Percentiles rank a stretch among this genome's conserved stretches.
Conservation (phyloP, 2,329 filamentous ascomycete species). For the Cyphellophora attinorum region DNA sequence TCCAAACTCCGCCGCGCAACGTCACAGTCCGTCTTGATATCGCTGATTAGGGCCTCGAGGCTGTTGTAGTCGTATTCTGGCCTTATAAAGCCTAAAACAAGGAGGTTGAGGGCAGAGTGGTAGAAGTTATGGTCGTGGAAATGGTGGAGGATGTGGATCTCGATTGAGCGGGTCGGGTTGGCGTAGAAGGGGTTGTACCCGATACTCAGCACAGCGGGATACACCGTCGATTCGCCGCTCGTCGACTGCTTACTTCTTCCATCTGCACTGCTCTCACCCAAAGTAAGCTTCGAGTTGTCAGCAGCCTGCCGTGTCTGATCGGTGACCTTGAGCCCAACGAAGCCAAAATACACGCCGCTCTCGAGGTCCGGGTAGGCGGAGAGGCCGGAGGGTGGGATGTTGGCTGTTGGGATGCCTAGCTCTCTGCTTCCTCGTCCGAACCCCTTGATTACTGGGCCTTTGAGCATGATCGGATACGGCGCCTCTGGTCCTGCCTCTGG, state of each 20-base stretch:
- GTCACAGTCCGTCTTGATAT: conserved; percentile 82
- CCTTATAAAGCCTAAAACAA: conserved; percentile 79
- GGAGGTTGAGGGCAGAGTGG: conserved; percentile 64
- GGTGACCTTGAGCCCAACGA: conserved; percentile 62
- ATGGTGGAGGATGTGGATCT: conserved; percentile 68
- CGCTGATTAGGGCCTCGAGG: conserved; percentile 72
- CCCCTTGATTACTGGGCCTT: conserved; percentile 80
- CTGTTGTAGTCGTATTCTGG: conserved; percentile 82
- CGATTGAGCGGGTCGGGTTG: conserved; percentile 70
- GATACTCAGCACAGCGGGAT: conserved; percentile 86
- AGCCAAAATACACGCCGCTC: conserved; percentile 90
- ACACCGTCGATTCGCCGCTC: conserved; percentile 24
- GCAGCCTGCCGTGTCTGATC: conserved; percentile 6
- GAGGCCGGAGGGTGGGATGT: conserved; percentile 62
- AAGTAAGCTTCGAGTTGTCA: conserved; percentile 2
- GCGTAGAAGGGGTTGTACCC: conserved; percentile 98
- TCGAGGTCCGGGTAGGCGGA: conserved; percentile 50
- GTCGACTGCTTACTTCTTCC: too few species aligned
- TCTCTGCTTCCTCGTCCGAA: conserved; percentile 93
- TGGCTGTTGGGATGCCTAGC: conserved; percentile 95
- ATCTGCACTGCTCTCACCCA: conserved; percentile 22
- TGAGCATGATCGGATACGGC: conserved; percentile 76
- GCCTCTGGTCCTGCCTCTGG: conserved; percentile 60
- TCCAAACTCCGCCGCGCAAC: conserved; percentile 67
- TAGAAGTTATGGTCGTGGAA: conserved; percentile 65